Evolutionary conservation across 768 basidiomycete species (phyloP).

Genomic region (Neoboletus magnificus): DNA sequence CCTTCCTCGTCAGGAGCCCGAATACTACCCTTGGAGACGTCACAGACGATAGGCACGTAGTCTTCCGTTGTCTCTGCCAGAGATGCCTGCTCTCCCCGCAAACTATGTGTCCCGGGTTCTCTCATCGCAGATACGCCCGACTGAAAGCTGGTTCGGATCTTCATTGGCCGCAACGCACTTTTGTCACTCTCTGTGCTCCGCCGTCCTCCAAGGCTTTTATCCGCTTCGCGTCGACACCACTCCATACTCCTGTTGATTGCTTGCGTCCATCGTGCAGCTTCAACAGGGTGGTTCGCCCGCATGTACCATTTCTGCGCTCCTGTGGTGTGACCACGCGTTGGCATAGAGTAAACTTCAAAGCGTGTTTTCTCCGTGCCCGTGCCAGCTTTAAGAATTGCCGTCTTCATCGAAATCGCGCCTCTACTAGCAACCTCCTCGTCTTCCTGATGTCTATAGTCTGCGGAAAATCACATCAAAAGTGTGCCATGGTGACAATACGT

Average conservation of each 20-base stretch:
- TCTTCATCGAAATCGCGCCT: conserved; percentile 86
- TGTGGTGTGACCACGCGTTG: conserved; percentile 43
- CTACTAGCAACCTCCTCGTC: conserved; percentile 84
- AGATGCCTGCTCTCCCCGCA: conserved; percentile 25
- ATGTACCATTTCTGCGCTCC: conserved; percentile 75
- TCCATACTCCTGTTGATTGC: conserved; percentile 74
- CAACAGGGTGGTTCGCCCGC: conserved; percentile 83
- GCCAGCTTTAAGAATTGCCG: conserved; percentile 59
- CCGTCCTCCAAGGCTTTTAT: conserved; percentile 29
- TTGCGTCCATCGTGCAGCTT: conserved; percentile 84
- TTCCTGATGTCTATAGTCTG: conserved; percentile 82
- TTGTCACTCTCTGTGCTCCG: conserved; percentile 50
- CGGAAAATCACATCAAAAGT: conserved; percentile 1
- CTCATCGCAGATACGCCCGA: conserved; percentile 23
- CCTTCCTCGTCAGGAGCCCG: conserved; percentile 30
- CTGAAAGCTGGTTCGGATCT: conserved; percentile 31
- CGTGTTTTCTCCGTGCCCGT: conserved; percentile 57
- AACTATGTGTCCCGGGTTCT: conserved; percentile 24
- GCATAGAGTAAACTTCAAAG: conserved; percentile 76
- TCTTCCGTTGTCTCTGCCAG: conserved; percentile 22
- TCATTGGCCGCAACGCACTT: conserved; percentile 33
- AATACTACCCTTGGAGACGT: conserved; percentile 16
- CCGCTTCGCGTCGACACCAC: conserved; percentile 50
- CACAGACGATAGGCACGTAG: neutral
- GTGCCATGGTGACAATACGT: neutral